Base-by-base conservation (phyloP, 768 basidiomycete genomes). In the Naganishia friedmannii region DNA sequence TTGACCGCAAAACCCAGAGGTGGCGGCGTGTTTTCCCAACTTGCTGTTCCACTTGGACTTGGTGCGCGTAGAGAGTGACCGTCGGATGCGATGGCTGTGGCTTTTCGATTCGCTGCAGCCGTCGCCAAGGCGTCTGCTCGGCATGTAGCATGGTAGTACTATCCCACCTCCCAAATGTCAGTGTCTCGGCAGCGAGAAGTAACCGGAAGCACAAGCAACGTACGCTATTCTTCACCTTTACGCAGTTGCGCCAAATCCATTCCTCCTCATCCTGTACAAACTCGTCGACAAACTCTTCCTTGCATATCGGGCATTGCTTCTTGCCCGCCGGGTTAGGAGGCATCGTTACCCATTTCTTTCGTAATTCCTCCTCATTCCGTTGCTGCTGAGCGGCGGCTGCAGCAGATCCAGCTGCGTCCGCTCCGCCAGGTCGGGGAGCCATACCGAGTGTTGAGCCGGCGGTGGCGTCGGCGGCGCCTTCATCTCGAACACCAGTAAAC, bases 181-280 rank as follows among this genome's bases (percentile, higher is more conserved):
- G 65, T 53, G 1, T 17, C 19, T 34, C 1, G 4, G 48, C 48
- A 8, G 48, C 42, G 34, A 39, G 34, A 32, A 4, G 13, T 10
- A 28, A 6, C n/a, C 15, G 15, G 42, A 45, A 26, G 17, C 53
- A n/a, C 82, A 88, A 67, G 79, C 12, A 37, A 60, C 58, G 65
- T 60, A 93, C 93, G 84, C 86, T 86, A 69, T 90, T 90, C 73
- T 95, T 91, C 71, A 89, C 88, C 80, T 85, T 87, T 23, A 92
- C 84, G 0, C 94, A 92, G 77, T 99, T 95, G 78, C 86, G 87
- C 93, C 93, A 99, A 15, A 96, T 90, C 94, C 94, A 98, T 71
- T 96, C 95, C 83, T 97, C 95, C 71, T 94, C 93, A 57, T 96
- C 94, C 78, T 97, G 93, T 68, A 88, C 81, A 79, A 91, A 98